Percentiles rank a stretch among this genome's conserved stretches.
Conservation (phyloP, 495 filamentous ascomycete genomes). For the Sphaerosporella brunnea region DNA sequence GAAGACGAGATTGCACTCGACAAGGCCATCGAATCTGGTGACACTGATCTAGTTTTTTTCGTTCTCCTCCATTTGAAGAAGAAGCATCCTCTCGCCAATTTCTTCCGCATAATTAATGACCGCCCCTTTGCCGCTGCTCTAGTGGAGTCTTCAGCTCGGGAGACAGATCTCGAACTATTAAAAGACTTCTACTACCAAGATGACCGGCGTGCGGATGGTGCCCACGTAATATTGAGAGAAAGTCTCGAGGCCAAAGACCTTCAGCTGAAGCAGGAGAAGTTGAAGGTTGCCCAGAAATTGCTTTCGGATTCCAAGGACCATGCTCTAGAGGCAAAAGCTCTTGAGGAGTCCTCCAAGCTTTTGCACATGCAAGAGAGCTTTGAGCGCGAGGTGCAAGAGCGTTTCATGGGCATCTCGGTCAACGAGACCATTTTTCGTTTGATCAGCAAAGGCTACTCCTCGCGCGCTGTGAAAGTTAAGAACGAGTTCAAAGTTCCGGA, state of each 20-base stretch:
- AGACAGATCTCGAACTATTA: slow-evolving; percentile 62
- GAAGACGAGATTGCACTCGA: slow-evolving; percentile 90
- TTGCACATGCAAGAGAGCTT: slow-evolving; percentile 70
- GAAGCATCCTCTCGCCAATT: slow-evolving; percentile 73
- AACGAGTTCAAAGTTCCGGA: slow-evolving; percentile 86
- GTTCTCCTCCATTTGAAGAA: slow-evolving; percentile 79
- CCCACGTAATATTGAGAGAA: slow-evolving; percentile 70
- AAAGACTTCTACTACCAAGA: slow-evolving; percentile 98
- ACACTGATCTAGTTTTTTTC: slow-evolving; percentile 78
- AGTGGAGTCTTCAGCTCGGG: slow-evolving; percentile 63
- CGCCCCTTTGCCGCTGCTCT: slow-evolving; percentile 76
- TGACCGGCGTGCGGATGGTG: slow-evolving; percentile 75
- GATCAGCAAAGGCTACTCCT: slow-evolving; percentile 53
- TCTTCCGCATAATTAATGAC: slow-evolving; percentile 81
- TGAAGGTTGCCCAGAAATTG: slow-evolving; percentile 64
- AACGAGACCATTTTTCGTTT: slow-evolving; percentile 84
- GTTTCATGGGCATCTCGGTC: slow-evolving; percentile 61
- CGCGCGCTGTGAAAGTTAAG: slow-evolving; percentile 67
- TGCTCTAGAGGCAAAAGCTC: slow-evolving; percentile 49
- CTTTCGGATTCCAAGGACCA: slow-evolving; percentile 70
- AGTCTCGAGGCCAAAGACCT: slow-evolving; percentile 28
- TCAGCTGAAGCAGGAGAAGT: slow-evolving; percentile 48
- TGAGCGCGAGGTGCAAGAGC: slow-evolving; percentile 58
- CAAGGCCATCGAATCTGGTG: slow-evolving; percentile 90
- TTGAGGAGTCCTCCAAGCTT: slow-evolving; percentile 61